Evolutionary conservation across 371 early-diverging fungal species (phyloP).

Genomic region (Circinella minor): DNA sequence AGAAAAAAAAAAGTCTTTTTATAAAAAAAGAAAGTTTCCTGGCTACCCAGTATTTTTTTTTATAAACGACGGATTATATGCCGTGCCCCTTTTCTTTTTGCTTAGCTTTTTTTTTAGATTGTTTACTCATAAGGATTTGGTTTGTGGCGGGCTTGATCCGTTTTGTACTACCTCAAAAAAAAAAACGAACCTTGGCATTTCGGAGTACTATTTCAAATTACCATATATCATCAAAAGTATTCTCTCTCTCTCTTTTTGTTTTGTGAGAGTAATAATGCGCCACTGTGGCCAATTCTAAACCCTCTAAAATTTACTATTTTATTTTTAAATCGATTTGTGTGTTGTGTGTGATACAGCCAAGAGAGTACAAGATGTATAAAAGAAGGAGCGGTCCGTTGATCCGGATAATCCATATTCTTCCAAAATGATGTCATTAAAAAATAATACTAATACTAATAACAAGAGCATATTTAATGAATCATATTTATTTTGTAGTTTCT

Average conservation of each 20-base stretch:
- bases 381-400: background rate
- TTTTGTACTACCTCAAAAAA: background rate
- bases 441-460: too few relatives aligned
- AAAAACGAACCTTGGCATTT: background rate
- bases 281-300: constrained; percentile 1
- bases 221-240: too few relatives aligned
- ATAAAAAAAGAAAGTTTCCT: too few relatives aligned
- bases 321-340: background rate
- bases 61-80: too few relatives aligned
- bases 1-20: background rate
- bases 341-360: background rate
- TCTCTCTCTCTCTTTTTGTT: background rate
- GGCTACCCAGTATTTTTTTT: too few relatives aligned
- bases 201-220: background rate
- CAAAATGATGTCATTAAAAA: too few relatives aligned
- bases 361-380: background rate
- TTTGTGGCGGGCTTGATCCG: background rate
- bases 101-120: too few relatives aligned
- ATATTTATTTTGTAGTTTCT: too few relatives aligned
- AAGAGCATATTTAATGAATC: too few relatives aligned
- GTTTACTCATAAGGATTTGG: too few relatives aligned
- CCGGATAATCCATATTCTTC: background rate
- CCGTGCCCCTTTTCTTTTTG: too few relatives aligned
- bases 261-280: background rate
- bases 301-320: background rate